phyloP scores from a whole-genome alignment of 768 basidiomycete genomes.

The Naganishia randhawae region DNA sequence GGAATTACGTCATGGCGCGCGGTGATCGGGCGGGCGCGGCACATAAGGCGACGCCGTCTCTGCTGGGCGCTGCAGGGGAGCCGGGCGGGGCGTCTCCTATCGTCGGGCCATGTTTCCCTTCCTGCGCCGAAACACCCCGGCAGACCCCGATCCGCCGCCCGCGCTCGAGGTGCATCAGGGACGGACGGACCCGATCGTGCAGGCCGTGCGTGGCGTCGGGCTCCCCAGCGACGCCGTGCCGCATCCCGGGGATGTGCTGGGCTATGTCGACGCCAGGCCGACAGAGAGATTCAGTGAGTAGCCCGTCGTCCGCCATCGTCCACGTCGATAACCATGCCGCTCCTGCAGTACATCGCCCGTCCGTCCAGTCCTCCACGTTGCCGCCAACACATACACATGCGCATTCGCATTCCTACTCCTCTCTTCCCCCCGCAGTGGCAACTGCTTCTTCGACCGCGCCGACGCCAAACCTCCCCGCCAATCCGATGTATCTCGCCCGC shows the following conservation, averaged over 20 bases:
- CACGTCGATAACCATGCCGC: no score
- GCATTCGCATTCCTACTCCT: neutral
- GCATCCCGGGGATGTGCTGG: neutral
- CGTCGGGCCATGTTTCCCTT: constrained; percentile 8
- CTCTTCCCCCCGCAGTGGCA: neutral
- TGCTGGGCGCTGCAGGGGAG: no score
- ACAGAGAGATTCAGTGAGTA: neutral
- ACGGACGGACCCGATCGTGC: neutral
- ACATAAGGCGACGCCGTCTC: no score
- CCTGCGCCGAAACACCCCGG: constrained; percentile 4
- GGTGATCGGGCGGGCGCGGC: no score
- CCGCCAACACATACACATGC: neutral
- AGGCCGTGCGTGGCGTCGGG: neutral
- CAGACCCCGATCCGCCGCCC: neutral
- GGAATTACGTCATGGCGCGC: no score
- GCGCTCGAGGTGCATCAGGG: neutral
- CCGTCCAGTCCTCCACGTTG: neutral
- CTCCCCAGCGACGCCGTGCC: neutral
- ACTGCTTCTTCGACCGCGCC: neutral
- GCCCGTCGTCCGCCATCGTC: no score
- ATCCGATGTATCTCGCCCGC: constrained; percentile 15
- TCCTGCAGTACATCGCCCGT: constrained; percentile 5
- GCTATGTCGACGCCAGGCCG: neutral
- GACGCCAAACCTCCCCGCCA: neutral
- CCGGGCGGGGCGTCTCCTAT: no score